Percentiles rank a stretch among this genome's conserved stretches.
Conservation (phyloP, 2,329 filamentous ascomycete species). For the Leptographium galeiforme region DNA sequence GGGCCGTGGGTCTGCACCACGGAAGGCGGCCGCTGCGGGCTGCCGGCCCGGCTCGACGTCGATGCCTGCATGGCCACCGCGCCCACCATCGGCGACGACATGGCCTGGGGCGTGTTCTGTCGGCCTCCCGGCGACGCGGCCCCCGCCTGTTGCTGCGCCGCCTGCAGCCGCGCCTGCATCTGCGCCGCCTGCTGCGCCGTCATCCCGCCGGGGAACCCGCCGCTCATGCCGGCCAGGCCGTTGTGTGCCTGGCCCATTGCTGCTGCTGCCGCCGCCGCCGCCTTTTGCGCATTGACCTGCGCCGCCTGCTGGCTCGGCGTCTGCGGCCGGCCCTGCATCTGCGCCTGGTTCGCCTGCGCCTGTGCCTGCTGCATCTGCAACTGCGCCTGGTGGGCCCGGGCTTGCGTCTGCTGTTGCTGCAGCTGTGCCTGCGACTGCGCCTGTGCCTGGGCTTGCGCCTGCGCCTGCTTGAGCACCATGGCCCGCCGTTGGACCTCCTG, state of each 20-base stretch:
- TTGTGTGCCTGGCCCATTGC: conserved; percentile 27
- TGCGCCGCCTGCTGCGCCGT: conserved; percentile 23
- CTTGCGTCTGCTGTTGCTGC: conserved; percentile 13
- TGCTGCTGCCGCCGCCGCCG: conserved; percentile 14
- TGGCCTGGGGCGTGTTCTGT: conserved; percentile 50
- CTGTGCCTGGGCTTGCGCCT: conserved; percentile 18
- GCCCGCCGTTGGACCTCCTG: conserved; percentile 13
- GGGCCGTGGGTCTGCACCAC: conserved; percentile 45
- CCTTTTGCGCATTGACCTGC: neutral
- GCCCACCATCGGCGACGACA: conserved; percentile 52
- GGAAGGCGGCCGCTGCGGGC: conserved; percentile 53
- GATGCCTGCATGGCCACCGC: conserved; percentile 51
- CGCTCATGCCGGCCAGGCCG: conserved; percentile 30
- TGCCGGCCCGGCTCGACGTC: conserved; percentile 54
- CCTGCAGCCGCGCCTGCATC: conserved; percentile 37
- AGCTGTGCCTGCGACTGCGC: conserved; percentile 18
- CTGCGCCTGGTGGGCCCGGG: conserved; percentile 1
- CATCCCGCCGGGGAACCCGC: conserved; percentile 21
- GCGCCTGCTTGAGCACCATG: conserved; percentile 15
- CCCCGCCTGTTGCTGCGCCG: conserved; percentile 39
- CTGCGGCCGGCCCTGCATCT: conserved; percentile 15
- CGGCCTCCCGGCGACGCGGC: conserved; percentile 55
- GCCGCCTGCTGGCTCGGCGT: conserved; percentile 12
- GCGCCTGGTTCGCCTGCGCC: conserved; percentile 24
- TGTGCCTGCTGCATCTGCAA: conserved; percentile 18